Evolutionary conservation across 148 eudicot genomes (phyloP), one percentile per base, ranked within the genome.

Genomic region (Camellia japonica): DNA sequence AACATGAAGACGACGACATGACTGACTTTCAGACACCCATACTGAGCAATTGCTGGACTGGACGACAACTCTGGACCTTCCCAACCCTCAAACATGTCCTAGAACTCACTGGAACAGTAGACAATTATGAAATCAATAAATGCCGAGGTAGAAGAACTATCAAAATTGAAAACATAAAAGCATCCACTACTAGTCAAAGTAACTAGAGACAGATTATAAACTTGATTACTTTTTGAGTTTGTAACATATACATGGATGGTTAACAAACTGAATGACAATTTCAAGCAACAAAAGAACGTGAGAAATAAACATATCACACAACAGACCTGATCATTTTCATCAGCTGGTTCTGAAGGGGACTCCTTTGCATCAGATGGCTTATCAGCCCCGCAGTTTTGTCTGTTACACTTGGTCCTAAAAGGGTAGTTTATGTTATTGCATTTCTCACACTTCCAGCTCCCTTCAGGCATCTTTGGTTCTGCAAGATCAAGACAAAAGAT

Each of bases 81-180:
- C 89, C 88, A 88, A 93, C 52, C 52, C 52, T 49, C 52, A 93
- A 84, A 93, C 90, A 91, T 81, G 90, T 83, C 91, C 97, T 95
- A 95, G 95, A 80, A 93, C 99, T 96, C 99, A 93, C 99, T 96
- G 99, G 99, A 95, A 95, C 98, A 95, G 88, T 90, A 96, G 93
- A 96, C 90, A 90, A 89, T 78, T 83, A 71, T 51, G 67, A 89
- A 30, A 93, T 93, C 78, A 93, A 93, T 92, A 88, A 72, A 79
- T 73, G 85, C 77, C 76, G 61, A 76, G 70, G 73, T 47, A 63
- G 8, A 79, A 41, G 74, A 16, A 20, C 54, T 38, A 2, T 4
- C 3, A 59, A 79, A 76, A 54, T 56, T 11, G 2, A 77, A 77
- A 65, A 54, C 18, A 30, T 18, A 79, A 51, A 82, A 3, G 43